Evolutionary conservation across 371 early-diverging fungal species (phyloP).

Genomic region (Mucor racemosus): DNA sequence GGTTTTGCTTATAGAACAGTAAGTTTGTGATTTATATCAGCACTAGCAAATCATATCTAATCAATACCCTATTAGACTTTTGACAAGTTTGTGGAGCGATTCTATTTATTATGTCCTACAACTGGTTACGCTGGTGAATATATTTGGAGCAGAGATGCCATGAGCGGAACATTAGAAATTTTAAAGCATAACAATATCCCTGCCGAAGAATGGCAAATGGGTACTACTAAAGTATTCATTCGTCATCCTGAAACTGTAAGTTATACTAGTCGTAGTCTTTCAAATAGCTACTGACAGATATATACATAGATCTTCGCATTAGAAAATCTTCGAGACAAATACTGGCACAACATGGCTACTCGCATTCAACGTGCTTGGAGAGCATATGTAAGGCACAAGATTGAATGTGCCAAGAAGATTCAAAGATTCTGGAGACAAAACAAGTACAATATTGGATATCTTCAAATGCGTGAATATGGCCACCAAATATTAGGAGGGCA

Average conservation of each 20-base stretch:
- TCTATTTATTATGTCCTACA: conserved; percentile 76
- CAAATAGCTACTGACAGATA: too few relatives aligned
- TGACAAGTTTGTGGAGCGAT: conserved; percentile 58
- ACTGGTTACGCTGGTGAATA: conserved; percentile 88
- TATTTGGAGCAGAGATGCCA: conserved; percentile 86
- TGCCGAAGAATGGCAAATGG: conserved; percentile 94
- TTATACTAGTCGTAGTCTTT: background rate
- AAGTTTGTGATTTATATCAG: conserved; percentile 2
- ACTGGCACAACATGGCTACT: conserved; percentile 96
- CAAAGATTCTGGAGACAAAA: conserved; percentile 87
- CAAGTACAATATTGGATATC: conserved; percentile 88
- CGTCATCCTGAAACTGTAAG: conserved; percentile 90
- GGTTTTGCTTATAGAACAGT: conserved; percentile 89
- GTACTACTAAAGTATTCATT: conserved; percentile 92
- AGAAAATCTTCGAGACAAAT: conserved; percentile 91
- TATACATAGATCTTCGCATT: conserved; percentile 76
- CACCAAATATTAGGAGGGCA: conserved; percentile 88
- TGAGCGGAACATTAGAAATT: conserved; percentile 72
- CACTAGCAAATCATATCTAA: conserved; percentile 26
- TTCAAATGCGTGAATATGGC: conserved; percentile 92
- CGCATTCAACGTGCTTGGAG: conserved; percentile 95
- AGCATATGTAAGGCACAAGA: conserved; percentile 73
- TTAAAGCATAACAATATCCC: conserved; percentile 87
- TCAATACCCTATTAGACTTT: conserved; percentile 31
- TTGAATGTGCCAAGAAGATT: conserved; percentile 76